Evolutionary conservation across 495 filamentous ascomycete genomes (phyloP).

Genomic region (Letharia columbiana): DNA sequence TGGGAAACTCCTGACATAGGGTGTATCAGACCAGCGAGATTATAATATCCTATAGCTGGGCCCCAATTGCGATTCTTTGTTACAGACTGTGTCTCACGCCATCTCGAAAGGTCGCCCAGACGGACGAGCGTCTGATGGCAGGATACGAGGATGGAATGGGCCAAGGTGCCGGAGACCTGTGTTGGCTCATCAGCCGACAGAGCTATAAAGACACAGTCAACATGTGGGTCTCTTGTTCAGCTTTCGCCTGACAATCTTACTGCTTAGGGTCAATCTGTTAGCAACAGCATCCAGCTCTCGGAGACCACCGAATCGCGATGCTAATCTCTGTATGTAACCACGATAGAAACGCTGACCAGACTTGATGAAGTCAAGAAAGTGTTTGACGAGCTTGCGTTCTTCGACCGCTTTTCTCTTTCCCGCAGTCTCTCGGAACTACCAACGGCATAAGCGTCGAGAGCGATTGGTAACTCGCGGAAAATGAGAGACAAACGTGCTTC

Average conservation of each 20-base stretch:
- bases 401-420: slow-evolving; percentile 62
- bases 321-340: slow-evolving; percentile 70
- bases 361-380: slow-evolving; percentile 77
- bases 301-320: slow-evolving; percentile 61
- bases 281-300: slow-evolving; percentile 64
- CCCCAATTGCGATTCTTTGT: slow-evolving; percentile 67
- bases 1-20: slow-evolving; percentile 73
- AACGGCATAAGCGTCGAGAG: slow-evolving; percentile 3
- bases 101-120: slow-evolving; percentile 85
- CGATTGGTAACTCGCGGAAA: no score
- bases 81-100: slow-evolving; percentile 63
- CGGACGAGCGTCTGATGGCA: slow-evolving; percentile 79
- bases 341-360: slow-evolving; percentile 79
- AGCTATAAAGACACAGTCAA: slow-evolving; percentile 25
- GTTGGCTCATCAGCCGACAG: slow-evolving; percentile 32
- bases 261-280: slow-evolving; percentile 54
- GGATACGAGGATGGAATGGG: slow-evolving; percentile 53
- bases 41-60: slow-evolving; percentile 75
- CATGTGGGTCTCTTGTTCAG: neutral
- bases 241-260: slow-evolving; percentile 30
- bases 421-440: slow-evolving; percentile 45
- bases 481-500: slow-evolving; percentile 36
- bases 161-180: slow-evolving; percentile 40
- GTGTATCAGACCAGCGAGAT: slow-evolving; percentile 66
- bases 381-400: slow-evolving; percentile 66